These are phyloP conservation scores for Groenewaldozyma sp. DNA, from an alignment of 1,139 yeast species.

Conservation along the genomic window DNA sequence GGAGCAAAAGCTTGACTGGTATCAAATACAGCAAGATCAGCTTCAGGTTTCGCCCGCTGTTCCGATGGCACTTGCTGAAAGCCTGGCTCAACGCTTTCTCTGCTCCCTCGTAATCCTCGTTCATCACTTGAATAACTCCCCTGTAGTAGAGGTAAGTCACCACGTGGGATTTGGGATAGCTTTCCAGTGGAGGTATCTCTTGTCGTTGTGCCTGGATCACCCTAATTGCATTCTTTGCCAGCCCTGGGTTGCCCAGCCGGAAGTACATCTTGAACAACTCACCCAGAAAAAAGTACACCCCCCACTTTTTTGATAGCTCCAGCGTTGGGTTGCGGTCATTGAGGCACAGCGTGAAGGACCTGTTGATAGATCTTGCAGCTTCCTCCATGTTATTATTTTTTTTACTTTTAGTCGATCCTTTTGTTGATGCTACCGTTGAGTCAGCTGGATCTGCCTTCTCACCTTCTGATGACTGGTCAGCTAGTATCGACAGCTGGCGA, in stretches of 20 bases:
- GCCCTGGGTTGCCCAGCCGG: constrained; percentile 56
- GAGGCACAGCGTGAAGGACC: constrained; percentile 66
- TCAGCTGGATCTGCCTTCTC: background rate
- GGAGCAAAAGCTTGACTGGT: constrained; percentile 29
- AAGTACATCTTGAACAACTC: constrained; percentile 67
- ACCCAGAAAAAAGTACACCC: constrained; percentile 67
- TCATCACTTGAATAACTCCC: constrained; percentile 54
- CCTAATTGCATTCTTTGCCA: constrained; percentile 70
- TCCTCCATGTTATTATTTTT: constrained; percentile 37
- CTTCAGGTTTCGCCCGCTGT: constrained; percentile 28
- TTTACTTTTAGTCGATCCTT: background rate
- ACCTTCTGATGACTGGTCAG: constrained; percentile 2
- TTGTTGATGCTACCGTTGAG: background rate
- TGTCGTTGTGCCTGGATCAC: constrained; percentile 52
- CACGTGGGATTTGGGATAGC: constrained; percentile 43
- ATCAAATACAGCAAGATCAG: constrained; percentile 30
- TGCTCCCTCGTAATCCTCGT: constrained; percentile 48
- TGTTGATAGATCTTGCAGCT: constrained; percentile 47
- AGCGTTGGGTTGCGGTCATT: constrained; percentile 62
- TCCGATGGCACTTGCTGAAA: constrained; percentile 30
- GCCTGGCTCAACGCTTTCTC: constrained; percentile 44
- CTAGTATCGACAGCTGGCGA: constrained; percentile 32
- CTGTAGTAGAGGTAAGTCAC: constrained; percentile 57
- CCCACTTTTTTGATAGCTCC: constrained; percentile 45
- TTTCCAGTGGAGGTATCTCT: constrained; percentile 42